Conservation (phyloP, 1,284 basidiomycete genomes). For the Irpex sp. region DNA sequence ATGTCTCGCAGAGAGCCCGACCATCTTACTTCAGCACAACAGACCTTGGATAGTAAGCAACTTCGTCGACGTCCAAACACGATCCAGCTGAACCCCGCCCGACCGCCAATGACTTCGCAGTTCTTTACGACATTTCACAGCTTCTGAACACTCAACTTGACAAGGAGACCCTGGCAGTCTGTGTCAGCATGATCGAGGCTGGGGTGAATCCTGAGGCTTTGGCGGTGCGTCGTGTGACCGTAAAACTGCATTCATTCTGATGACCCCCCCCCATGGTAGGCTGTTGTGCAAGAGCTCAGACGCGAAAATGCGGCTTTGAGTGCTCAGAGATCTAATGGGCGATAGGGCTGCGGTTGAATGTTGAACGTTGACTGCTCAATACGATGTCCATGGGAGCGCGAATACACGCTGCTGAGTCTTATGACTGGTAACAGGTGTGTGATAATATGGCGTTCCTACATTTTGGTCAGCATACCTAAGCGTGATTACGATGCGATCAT, state of each 20-base stretch:
- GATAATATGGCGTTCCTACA: not conserved
- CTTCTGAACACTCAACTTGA: slow-evolving; percentile 79
- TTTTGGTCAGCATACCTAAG: not conserved
- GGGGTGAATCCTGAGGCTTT: slow-evolving; percentile 85
- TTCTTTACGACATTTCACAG: slow-evolving; percentile 79
- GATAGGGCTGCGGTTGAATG: not conserved
- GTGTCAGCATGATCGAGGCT: slow-evolving; percentile 80
- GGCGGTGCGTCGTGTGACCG: slow-evolving; percentile 53
- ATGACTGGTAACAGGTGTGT: too few species aligned
- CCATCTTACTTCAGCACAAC: slow-evolving; percentile 67
- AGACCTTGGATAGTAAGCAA: slow-evolving; percentile 72
- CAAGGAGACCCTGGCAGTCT: slow-evolving; percentile 78
- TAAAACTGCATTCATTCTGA: not conserved
- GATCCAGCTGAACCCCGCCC: too few species aligned
- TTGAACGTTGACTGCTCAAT: not conserved
- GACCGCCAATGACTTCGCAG: slow-evolving; percentile 33
- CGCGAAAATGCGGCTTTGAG: slow-evolving; percentile 48
- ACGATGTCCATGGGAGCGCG: not conserved
- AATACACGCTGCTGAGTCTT: too few species aligned
- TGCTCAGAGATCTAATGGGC: not conserved
- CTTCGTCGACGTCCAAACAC: too few species aligned
- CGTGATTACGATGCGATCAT: not conserved
- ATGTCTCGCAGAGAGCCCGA: slow-evolving; percentile 50
- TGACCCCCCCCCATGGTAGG: slow-evolving; percentile 35
- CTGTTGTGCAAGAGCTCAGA: slow-evolving; percentile 72